A percentile compares a stretch with the other conserved stretches of the same genome.
These are phyloP conservation scores for Bertia moriformis DNA, from an alignment of 2,329 filamentous ascomycete species.

Conservation along the genomic window DNA sequence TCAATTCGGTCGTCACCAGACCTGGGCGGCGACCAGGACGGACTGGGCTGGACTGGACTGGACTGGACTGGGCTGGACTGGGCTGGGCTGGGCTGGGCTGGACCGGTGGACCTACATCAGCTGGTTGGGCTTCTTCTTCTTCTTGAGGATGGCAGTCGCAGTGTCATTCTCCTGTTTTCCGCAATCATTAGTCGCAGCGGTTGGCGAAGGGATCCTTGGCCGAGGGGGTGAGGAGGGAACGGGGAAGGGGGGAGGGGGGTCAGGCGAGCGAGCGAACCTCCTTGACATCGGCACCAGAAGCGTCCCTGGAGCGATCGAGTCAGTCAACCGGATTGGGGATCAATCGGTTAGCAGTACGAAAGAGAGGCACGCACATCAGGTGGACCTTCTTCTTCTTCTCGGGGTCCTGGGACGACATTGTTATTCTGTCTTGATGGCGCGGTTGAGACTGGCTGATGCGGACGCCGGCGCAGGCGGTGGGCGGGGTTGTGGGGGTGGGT, in stretches of 20 bases:
- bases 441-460: no score
- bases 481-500: no score
- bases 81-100: not conserved
- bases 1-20: no score
- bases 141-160: constrained; percentile 93
- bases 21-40: no score
- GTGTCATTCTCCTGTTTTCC: constrained; percentile 65
- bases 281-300: constrained; percentile 77
- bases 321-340: no score
- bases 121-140: constrained; percentile 99
- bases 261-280: constrained; percentile 40
- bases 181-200: constrained; percentile 19
- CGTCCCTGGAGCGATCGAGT: constrained; percentile 68
- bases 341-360: not conserved
- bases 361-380: constrained; percentile 48
- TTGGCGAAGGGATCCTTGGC: constrained; percentile 1
- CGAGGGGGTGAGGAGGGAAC: no score
- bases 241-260: no score
- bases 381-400: constrained; percentile 79
- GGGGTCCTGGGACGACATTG: no score
- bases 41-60: constrained; percentile 3
- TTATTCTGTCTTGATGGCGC: no score
- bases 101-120: constrained; percentile 57
- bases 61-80: constrained; percentile 7
- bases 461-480: no score